A percentile compares a stretch with the other conserved stretches of the same genome.
Evolutionary conservation across 2,329 filamentous ascomycete genomes (phyloP).

Genomic region (Alternaria rosae): DNA sequence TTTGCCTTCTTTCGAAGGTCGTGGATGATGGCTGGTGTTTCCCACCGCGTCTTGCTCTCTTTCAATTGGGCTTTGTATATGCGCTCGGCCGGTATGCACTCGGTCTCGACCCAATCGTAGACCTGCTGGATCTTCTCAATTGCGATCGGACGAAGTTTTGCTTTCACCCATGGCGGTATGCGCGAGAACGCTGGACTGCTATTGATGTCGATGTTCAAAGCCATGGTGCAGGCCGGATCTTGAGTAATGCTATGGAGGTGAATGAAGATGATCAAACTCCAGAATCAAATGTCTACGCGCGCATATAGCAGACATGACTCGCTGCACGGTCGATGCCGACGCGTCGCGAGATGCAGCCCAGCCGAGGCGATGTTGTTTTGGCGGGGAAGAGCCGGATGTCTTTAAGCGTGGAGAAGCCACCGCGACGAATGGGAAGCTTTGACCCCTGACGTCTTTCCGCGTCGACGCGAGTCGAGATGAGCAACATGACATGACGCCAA

Average conservation of each 20-base stretch:
- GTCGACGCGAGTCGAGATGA: background rate
- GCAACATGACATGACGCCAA: background rate
- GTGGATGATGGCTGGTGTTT: constrained; percentile 52
- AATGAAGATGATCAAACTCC: constrained; percentile 8
- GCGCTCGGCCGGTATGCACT: constrained; percentile 55
- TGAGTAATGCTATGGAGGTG: background rate
- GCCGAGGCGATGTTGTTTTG: constrained; percentile 15
- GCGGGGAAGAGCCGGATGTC: constrained; percentile 31
- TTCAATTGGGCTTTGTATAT: constrained; percentile 53
- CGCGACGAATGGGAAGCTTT: background rate
- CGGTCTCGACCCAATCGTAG: constrained; percentile 54
- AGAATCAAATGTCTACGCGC: constrained; percentile 10
- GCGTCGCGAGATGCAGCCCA: constrained; percentile 7
- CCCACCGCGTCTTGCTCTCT: constrained; percentile 43
- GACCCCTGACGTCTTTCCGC: constrained; percentile 11
- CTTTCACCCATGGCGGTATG: constrained; percentile 57
- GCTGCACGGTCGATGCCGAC: constrained; percentile 25
- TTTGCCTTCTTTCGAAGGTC: constrained; percentile 55
- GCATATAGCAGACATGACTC: constrained; percentile 24
- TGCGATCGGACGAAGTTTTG: constrained; percentile 58
- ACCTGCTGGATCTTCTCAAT: constrained; percentile 54
- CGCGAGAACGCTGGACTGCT: constrained; percentile 49
- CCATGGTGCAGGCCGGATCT: constrained; percentile 13
- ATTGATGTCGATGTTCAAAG: constrained; percentile 30
- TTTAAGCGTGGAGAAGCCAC: constrained; percentile 27